phyloP scores from a whole-genome alignment of 1,284 basidiomycete genomes.

The Puccinia triticina region DNA sequence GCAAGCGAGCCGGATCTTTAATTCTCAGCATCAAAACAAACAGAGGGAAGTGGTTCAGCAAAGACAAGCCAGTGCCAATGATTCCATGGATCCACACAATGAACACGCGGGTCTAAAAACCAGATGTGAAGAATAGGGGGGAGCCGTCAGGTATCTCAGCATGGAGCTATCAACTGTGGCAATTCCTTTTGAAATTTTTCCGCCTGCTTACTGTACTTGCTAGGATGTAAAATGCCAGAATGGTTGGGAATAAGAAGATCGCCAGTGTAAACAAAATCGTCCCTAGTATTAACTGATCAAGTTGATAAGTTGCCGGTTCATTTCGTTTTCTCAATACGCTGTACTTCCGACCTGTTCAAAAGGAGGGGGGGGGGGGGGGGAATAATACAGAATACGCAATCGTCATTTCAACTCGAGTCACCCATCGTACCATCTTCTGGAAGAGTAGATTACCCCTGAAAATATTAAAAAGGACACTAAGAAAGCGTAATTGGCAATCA shows the following conservation, averaged over 20 bases:
- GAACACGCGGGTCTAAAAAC: constrained; percentile 67
- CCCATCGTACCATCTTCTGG: neutral
- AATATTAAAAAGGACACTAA: constrained; percentile 82
- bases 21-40: constrained; percentile 82
- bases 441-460: constrained; percentile 71
- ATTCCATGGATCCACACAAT: constrained; percentile 68
- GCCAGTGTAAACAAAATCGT: constrained; percentile 91
- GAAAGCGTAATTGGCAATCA: constrained; percentile 68
- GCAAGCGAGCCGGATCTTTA: constrained; percentile 81
- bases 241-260: constrained; percentile 86
- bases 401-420: neutral
- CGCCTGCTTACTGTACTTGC: constrained; percentile 71
- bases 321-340: constrained; percentile 79
- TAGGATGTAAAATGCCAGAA: constrained; percentile 78
- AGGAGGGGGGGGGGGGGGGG: neutral
- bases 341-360: constrained; percentile 73
- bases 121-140: neutral
- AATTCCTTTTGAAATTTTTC: neutral
- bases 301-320: constrained; percentile 85
- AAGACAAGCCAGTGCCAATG: constrained; percentile 70
- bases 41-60: constrained; percentile 87
- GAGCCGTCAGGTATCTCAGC: constrained; percentile 25
- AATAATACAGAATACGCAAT: neutral
- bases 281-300: constrained; percentile 90
- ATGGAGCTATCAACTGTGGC: constrained; percentile 19